phyloP scores from a whole-genome alignment of 2,329 filamentous ascomycete species.

The Amauroascus verrucosus region DNA sequence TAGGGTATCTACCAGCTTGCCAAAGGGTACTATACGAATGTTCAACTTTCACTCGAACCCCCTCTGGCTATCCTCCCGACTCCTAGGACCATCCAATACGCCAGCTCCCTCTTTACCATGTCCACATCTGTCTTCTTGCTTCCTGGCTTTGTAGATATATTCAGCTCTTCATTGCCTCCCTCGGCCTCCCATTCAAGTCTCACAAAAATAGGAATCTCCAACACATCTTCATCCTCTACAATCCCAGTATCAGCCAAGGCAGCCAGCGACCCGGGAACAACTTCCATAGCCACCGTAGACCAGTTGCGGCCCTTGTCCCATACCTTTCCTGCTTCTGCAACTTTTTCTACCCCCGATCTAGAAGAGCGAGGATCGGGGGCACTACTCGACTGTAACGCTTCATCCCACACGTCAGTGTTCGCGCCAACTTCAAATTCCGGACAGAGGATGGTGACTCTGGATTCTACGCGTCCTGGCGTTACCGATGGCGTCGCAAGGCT shows the following conservation, averaged over 20 bases:
- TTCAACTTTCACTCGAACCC: conserved; percentile 5
- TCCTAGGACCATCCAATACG: conserved; percentile 91
- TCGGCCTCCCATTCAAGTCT: conserved; percentile 78
- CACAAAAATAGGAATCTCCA: conserved; percentile 93
- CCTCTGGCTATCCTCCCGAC: conserved; percentile 58
- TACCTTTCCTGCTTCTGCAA: conserved; percentile 83
- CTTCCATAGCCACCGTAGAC: conserved; percentile 87
- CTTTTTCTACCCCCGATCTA: conserved; percentile 36
- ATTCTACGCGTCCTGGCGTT: conserved; percentile 65
- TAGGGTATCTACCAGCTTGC: background rate
- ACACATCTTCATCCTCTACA: conserved; percentile 49
- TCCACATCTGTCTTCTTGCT: conserved; percentile 42
- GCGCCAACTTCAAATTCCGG: conserved; percentile 90
- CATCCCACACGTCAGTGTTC: conserved; percentile 90
- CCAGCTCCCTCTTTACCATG: conserved; percentile 74
- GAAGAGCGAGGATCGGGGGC: conserved; percentile 36
- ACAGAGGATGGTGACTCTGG: conserved; percentile 81
- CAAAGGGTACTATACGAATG: background rate
- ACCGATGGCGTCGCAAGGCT: conserved; percentile 73
- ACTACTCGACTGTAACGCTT: conserved; percentile 57
- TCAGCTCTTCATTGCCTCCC: conserved; percentile 34
- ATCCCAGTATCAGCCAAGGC: conserved; percentile 23
- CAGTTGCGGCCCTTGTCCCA: conserved; percentile 91
- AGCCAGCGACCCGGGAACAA: conserved; percentile 52
- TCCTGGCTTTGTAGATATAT: conserved; percentile 21